Evolutionary conservation across 2,329 filamentous ascomycete species (phyloP).

Genomic region (Colletotrichum abscissum): DNA sequence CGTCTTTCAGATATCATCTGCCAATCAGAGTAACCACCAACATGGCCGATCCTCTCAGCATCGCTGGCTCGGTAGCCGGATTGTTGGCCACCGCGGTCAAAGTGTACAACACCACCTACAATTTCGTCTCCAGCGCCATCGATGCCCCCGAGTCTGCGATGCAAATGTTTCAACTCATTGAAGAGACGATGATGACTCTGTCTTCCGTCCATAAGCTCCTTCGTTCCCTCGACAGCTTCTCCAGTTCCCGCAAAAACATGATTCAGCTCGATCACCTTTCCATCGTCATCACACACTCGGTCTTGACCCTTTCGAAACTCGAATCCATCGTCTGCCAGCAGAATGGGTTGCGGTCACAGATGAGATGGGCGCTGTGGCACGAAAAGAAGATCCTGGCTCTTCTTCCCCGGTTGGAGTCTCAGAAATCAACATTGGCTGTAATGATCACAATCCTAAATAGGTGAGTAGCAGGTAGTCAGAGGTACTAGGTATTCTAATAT

Average conservation of each 20-base stretch:
- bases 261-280: neutral
- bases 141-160: neutral
- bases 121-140: neutral
- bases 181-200: neutral
- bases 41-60: neutral
- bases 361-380: neutral
- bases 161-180: neutral
- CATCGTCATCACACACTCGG: neutral
- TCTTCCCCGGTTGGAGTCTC: neutral
- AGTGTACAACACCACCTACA: neutral
- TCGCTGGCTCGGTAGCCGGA: neutral
- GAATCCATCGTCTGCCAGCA: neutral
- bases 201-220: neutral
- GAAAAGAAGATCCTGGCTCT: neutral
- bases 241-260: neutral
- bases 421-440: neutral
- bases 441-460: fast-evolving
- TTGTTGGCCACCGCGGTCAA: neutral
- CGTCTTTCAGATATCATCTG: neutral
- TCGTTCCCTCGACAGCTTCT: fast-evolving
- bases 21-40: neutral
- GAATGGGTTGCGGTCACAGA: neutral
- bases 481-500: fast-evolving
- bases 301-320: fast-evolving
- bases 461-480: fast-evolving